Evolutionary conservation across 495 filamentous ascomycete genomes (phyloP), one percentile per base, ranked within the genome.

Genomic region (Penicillium taxi): DNA sequence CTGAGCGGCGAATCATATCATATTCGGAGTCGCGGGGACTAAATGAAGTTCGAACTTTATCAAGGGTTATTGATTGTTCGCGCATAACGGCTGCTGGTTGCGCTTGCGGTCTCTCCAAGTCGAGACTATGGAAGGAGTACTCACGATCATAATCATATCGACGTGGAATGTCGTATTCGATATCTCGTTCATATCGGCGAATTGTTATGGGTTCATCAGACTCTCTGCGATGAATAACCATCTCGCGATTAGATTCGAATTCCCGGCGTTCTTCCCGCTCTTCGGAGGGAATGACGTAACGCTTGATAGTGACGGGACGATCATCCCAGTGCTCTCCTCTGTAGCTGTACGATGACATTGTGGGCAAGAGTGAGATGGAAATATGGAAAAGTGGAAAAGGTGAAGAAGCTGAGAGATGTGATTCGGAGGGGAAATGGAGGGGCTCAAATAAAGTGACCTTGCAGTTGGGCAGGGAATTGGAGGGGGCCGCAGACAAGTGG

Each of bases 61-160:
- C 74, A 42, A 87, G 70, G 48, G 87, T 81, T 62, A 89, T 75
- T 52, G 74, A 75, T 48, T 84, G 79, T 48, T 86, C 75, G 45
- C 74, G 81, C 57, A 88, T 82, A 49, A 86, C 65, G 45, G 83
- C 78, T 27, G 25, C 18, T 25, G 20, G 81, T 78, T 37, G 69
- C 65, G 23, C 25, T 1, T 75, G 67, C 9, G 69, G 69, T 11
- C 67, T 63, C n/a, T 63, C 60, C 58, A 75, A 82, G 29, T 78
- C 74, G 4, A 8, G 14, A 3, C 12, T 32, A 20, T 5, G 11
- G 9, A 14, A 63, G 47, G 47, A 28, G 35, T 52, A 68, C 63
- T 67, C 62, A 53, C 70, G 63, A 41, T 80, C 76, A 48, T 74
- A 72, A 38, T 78, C 73, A 28, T 63, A 54, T 28, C 56, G 56